Percentiles rank a stretch among this genome's conserved stretches.
Evolutionary conservation across 2,329 filamentous ascomycete species (phyloP).

Genomic region (Botryotinia globosa): DNA sequence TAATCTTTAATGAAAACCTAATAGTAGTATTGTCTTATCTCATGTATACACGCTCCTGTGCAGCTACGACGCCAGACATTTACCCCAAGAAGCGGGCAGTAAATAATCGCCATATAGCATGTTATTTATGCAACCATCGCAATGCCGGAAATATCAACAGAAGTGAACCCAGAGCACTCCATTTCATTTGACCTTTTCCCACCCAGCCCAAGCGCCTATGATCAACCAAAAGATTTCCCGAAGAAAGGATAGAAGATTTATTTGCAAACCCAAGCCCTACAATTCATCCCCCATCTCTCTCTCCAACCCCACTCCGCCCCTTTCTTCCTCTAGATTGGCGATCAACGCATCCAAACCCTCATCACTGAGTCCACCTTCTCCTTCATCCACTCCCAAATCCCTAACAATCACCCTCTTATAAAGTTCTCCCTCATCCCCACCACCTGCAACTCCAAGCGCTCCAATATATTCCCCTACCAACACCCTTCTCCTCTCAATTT

Average conservation of each 20-base stretch:
- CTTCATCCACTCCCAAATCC: slow-evolving; percentile 47
- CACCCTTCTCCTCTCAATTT: slow-evolving; percentile 50
- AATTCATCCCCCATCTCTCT: slow-evolving; percentile 10
- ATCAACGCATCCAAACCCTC: slow-evolving; percentile 34
- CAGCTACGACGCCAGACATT: neutral
- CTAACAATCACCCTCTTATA: slow-evolving; percentile 50
- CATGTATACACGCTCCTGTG: no score
- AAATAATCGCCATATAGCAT: neutral
- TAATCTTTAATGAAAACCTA: neutral
- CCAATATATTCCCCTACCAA: slow-evolving; percentile 67
- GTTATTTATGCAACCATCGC: neutral
- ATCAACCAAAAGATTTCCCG: neutral
- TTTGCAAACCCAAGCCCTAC: neutral
- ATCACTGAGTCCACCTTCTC: slow-evolving; percentile 36
- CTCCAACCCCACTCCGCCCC: slow-evolving; percentile 18
- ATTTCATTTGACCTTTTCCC: neutral
- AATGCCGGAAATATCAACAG: neutral
- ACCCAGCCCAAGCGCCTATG: neutral
- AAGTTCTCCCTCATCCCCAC: slow-evolving; percentile 69
- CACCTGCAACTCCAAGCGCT: slow-evolving; percentile 65
- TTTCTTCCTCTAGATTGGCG: slow-evolving; percentile 31
- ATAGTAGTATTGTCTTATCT: neutral
- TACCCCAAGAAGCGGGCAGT: neutral
- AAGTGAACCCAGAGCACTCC: neutral
- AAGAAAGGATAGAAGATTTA: neutral